A percentile compares a stretch with the other conserved stretches of the same genome.
phyloP scores from a whole-genome alignment of 495 filamentous ascomycete genomes.

The Neurospora africana region DNA sequence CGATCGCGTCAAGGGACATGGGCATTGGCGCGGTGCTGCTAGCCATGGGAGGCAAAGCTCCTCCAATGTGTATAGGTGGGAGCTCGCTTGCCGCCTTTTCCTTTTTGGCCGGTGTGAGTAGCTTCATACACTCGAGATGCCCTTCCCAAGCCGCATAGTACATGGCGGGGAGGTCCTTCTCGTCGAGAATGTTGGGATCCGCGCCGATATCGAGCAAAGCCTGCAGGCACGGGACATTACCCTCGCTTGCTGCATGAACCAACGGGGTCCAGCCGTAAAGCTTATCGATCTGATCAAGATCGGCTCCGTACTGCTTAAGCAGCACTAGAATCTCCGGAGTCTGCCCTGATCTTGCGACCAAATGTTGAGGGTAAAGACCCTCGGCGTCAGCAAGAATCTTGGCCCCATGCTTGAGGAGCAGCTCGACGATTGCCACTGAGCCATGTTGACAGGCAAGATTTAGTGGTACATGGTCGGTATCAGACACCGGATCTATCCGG shows the following conservation, averaged over 20 bases:
- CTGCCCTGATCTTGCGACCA: conserved; percentile 83
- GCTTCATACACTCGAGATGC: conserved; percentile 84
- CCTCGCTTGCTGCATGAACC: conserved; percentile 94
- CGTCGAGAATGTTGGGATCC: conserved; percentile 66
- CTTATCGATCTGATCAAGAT: conserved; percentile 86
- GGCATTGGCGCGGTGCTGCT: conserved; percentile 45
- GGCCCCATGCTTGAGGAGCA: conserved; percentile 70
- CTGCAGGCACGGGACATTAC: conserved; percentile 76
- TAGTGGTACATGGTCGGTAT: conserved; percentile 85
- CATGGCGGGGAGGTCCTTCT: conserved; percentile 88
- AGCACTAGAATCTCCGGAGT: conserved; percentile 67
- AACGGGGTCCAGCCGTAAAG: conserved; percentile 95
- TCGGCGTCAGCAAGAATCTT: conserved; percentile 82
- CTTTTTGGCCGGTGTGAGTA: conserved; percentile 53
- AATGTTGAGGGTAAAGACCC: conserved; percentile 93
- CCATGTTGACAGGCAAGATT: conserved; percentile 93
- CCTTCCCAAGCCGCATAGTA: conserved; percentile 99
- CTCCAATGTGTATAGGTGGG: conserved; percentile 17
- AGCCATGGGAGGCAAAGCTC: conserved; percentile 26
- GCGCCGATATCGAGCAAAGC: conserved; percentile 67
- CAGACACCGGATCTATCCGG: conserved; percentile 67
- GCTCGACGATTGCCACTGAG: conserved; percentile 66
- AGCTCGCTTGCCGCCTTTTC: conserved; percentile 18
- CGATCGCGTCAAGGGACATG: conserved; percentile 57
- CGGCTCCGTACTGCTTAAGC: conserved; percentile 76